Evolutionary conservation across 2,329 filamentous ascomycete species (phyloP).

Genomic region (Verticillium zaregamsianum): DNA sequence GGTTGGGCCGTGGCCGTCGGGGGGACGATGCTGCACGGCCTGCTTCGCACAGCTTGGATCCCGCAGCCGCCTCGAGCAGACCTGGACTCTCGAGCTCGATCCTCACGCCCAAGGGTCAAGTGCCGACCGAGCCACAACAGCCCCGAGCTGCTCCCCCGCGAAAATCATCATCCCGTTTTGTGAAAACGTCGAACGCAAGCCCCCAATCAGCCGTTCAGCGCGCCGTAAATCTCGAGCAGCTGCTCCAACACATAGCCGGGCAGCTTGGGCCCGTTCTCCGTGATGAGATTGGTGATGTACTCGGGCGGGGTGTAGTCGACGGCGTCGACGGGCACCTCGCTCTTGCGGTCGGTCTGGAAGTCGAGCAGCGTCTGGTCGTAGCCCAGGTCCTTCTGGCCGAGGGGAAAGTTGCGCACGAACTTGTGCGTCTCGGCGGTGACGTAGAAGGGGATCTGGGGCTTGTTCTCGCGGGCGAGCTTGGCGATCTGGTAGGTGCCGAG

Average conservation of each 20-base stretch:
- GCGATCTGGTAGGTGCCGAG: constrained; percentile 86
- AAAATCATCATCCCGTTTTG: no score
- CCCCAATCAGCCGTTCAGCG: constrained; percentile 28
- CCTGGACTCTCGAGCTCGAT: no score
- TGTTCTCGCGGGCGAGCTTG: constrained; percentile 63
- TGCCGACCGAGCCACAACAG: no score
- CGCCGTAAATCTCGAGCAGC: constrained; percentile 59
- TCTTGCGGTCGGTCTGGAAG: constrained; percentile 54
- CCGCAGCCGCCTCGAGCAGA: no score
- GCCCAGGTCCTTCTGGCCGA: constrained; percentile 76
- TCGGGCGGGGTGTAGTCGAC: constrained; percentile 73
- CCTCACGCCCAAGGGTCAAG: no score
- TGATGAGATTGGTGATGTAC: constrained; percentile 69
- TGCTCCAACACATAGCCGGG: constrained; percentile 68
- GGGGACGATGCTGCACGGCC: not conserved
- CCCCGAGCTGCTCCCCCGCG: no score
- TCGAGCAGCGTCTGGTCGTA: constrained; percentile 74
- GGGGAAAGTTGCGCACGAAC: constrained; percentile 82
- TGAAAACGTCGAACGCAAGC: not conserved
- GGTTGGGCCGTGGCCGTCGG: no score
- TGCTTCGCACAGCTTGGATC: not conserved
- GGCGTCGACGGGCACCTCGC: constrained; percentile 45
- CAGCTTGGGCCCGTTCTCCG: constrained; percentile 68
- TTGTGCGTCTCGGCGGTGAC: constrained; percentile 96
- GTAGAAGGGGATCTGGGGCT: constrained; percentile 67